A percentile compares a stretch with the other conserved stretches of the same genome.
Evolutionary conservation across 257 asterid species (phyloP).

Genomic region (Paulownia fortunei): DNA sequence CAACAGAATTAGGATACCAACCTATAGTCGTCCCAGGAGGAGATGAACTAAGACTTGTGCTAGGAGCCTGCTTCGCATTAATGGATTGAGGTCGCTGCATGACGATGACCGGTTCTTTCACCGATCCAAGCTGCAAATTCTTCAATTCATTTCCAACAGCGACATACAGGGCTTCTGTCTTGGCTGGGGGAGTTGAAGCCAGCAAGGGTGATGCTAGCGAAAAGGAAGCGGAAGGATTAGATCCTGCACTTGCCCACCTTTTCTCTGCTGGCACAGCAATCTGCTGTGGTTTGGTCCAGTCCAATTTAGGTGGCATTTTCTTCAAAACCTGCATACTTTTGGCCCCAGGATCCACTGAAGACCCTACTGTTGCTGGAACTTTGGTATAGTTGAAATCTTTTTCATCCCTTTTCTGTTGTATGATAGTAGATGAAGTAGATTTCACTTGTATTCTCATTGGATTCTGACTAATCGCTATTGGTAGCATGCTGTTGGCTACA

Average conservation of each 20-base stretch:
- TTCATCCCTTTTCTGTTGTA: slow-evolving; percentile 57
- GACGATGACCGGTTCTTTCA: slow-evolving; percentile 62
- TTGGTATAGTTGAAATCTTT: slow-evolving; percentile 57
- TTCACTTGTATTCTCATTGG: slow-evolving; percentile 39
- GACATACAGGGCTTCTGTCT: slow-evolving; percentile 49
- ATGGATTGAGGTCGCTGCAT: slow-evolving; percentile 63
- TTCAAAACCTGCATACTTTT: slow-evolving; percentile 50
- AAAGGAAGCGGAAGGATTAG: slow-evolving; percentile 51
- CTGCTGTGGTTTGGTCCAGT: slow-evolving; percentile 61
- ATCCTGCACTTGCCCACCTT: slow-evolving; percentile 46
- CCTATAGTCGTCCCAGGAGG: slow-evolving; percentile 50
- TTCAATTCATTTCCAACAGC: slow-evolving; percentile 57
- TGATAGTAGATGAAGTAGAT: slow-evolving; percentile 33
- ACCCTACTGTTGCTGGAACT: slow-evolving; percentile 43
- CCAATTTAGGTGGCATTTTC: slow-evolving; percentile 52
- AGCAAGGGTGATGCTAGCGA: slow-evolving; percentile 54
- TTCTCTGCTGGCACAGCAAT: slow-evolving; percentile 45
- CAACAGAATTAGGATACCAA: slow-evolving; percentile 48
- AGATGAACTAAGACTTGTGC: slow-evolving; percentile 53
- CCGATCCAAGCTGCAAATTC: slow-evolving; percentile 67
- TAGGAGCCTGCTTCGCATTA: slow-evolving; percentile 44
- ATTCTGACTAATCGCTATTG: slow-evolving; percentile 42
- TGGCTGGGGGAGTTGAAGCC: slow-evolving; percentile 49
- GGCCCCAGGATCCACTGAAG: slow-evolving; percentile 50
- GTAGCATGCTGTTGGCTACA: slow-evolving; percentile 36